These are phyloP conservation scores for Ligustrum vulgare DNA, from an alignment of 257 asterid genomes.

Conservation along the genomic window DNA sequence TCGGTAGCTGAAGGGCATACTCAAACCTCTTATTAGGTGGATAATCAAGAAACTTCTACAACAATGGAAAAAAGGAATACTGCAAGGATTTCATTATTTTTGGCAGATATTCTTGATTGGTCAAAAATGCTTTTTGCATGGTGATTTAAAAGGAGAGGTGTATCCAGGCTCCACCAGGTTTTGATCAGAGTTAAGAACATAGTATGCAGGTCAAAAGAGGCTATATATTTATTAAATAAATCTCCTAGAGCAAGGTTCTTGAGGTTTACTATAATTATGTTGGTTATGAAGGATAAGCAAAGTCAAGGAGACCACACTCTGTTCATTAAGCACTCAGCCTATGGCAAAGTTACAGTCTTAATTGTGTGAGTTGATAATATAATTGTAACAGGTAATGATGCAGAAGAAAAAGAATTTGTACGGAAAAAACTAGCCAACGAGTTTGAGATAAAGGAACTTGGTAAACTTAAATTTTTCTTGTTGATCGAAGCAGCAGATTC, in stretches of 20 bases:
- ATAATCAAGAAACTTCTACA: neutral
- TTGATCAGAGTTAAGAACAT: neutral
- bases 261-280: neutral
- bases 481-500: neutral
- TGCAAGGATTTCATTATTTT: neutral
- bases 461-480: neutral
- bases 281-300: neutral
- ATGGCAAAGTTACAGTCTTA: neutral
- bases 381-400: neutral
- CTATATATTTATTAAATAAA: neutral
- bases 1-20: neutral
- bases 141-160: neutral
- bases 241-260: conserved; percentile 1
- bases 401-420: neutral
- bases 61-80: conserved; percentile 5
- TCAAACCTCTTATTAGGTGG: neutral
- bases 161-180: conserved; percentile 1
- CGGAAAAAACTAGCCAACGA: neutral
- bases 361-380: neutral
- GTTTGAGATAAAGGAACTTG: neutral
- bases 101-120: neutral
- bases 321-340: neutral
- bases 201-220: neutral
- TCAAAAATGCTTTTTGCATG: neutral
- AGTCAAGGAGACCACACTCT: conserved; percentile 3